A percentile compares a stretch with the other conserved stretches of the same genome.
These are phyloP conservation scores for Gillenia trifoliata DNA, from an alignment of 306 rosid genomes.

Conservation along the genomic window DNA sequence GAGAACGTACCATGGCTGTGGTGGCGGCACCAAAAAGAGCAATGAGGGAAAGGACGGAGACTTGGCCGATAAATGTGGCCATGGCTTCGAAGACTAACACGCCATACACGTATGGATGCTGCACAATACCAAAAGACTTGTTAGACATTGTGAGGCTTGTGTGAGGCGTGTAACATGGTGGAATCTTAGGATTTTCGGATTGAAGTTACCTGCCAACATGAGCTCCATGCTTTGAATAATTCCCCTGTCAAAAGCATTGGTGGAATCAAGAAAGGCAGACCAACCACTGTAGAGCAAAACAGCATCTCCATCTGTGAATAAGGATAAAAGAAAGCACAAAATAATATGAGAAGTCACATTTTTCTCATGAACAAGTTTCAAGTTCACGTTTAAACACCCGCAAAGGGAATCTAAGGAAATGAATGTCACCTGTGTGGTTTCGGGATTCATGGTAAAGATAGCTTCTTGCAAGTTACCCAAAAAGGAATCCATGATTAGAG, in stretches of 20 bases:
- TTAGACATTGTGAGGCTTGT: background rate
- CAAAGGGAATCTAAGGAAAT: background rate
- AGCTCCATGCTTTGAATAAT: conserved; percentile 84
- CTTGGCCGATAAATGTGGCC: conserved; percentile 91
- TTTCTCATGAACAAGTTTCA: conserved; percentile 17
- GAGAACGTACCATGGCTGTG: conserved; percentile 77
- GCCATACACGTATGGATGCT: conserved; percentile 92
- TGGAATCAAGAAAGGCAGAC: conserved; percentile 89
- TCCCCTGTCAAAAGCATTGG: conserved; percentile 97
- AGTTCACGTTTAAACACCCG: background rate
- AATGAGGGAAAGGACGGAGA: conserved; percentile 91
- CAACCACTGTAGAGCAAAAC: conserved; percentile 90
- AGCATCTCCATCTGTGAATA: conserved; percentile 86
- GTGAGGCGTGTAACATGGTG: background rate
- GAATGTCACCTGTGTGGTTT: conserved; percentile 78
- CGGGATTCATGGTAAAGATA: conserved; percentile 91
- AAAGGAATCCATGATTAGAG: conserved; percentile 89
- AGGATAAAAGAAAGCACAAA: conserved; percentile 8
- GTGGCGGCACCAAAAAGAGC: conserved; percentile 94
- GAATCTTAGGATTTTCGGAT: background rate
- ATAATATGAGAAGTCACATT: conserved; percentile 12
- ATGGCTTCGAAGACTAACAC: conserved; percentile 87
- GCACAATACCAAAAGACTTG: conserved; percentile 25
- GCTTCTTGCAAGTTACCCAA: conserved; percentile 97
- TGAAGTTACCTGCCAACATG: conserved; percentile 74